Conservation (phyloP, 1,284 basidiomycete species). For the Marasmius sp. region DNA sequence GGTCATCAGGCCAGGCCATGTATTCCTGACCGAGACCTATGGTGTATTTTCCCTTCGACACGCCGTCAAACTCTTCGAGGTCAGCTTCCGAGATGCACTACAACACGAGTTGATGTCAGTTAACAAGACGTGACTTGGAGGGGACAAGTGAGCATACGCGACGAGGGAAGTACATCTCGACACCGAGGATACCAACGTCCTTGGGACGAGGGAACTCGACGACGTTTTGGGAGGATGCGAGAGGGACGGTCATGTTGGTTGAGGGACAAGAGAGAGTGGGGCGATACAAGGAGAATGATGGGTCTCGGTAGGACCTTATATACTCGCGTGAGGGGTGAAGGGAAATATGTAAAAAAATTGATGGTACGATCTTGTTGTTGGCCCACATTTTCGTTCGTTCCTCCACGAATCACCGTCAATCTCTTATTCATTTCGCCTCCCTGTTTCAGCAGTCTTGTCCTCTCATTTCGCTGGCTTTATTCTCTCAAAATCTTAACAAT, state of each 20-base stretch:
- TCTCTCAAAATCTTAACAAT: too few relatives aligned
- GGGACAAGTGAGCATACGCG: slow-evolving; percentile 53
- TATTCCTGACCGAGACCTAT: slow-evolving; percentile 98
- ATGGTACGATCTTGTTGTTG: slow-evolving; percentile 15
- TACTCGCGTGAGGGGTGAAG: slow-evolving; percentile 10
- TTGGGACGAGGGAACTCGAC: slow-evolving; percentile 63
- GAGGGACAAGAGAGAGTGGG: slow-evolving; percentile 7
- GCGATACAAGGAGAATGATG: background rate
- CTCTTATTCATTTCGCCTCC: too few relatives aligned
- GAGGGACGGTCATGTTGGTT: slow-evolving; percentile 41
- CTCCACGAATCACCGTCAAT: background rate
- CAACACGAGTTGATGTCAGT: slow-evolving; percentile 15
- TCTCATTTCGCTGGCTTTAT: too few relatives aligned
- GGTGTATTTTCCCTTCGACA: slow-evolving; percentile 97
- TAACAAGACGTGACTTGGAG: slow-evolving; percentile 8
- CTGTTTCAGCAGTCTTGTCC: too few relatives aligned
- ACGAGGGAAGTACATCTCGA: slow-evolving; percentile 94
- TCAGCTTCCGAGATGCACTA: slow-evolving; percentile 95
- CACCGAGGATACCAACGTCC: slow-evolving; percentile 90
- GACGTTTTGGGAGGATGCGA: slow-evolving; percentile 26
- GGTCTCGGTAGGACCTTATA: background rate
- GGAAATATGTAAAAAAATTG: slow-evolving; percentile 22
- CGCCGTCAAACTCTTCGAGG: slow-evolving; percentile 95
- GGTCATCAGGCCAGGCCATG: slow-evolving; percentile 98
- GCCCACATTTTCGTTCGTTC: background rate